Evolutionary conservation across 2,329 filamentous ascomycete genomes (phyloP).

Genomic region (Alternaria sp.): DNA sequence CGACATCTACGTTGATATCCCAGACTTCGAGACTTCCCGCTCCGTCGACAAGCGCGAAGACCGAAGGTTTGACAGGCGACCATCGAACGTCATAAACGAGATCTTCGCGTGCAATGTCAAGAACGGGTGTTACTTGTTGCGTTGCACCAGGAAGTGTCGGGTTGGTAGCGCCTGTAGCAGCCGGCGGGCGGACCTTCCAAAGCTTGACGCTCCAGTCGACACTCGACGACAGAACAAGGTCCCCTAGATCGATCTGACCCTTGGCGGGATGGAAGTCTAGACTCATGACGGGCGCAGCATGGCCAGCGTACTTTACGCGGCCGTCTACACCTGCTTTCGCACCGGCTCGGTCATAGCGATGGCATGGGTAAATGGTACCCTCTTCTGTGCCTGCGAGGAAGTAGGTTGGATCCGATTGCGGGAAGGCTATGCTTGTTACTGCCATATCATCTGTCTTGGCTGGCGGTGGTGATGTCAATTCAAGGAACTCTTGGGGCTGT

Average conservation of each 20-base stretch:
- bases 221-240: constrained; percentile 88
- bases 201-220: constrained; percentile 97
- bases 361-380: constrained; percentile 93
- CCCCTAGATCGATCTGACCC: constrained; percentile 91
- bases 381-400: constrained; percentile 98
- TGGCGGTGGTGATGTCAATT: constrained; percentile 83
- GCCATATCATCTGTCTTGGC: constrained; percentile 88
- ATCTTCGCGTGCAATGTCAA: constrained; percentile 93
- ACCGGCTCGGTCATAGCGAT: constrained; percentile 94
- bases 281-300: constrained; percentile 93
- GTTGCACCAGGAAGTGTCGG: constrained; percentile 46
- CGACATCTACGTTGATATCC: constrained; percentile 91
- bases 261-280: constrained; percentile 93
- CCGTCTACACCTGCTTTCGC: constrained; percentile 95
- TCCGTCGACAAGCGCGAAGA: constrained; percentile 94
- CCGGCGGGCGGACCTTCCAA: constrained; percentile 89
- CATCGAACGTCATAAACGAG: constrained; percentile 95
- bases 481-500: constrained; percentile 91
- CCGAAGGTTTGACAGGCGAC: constrained; percentile 91
- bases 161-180: constrained; percentile 64
- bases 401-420: constrained; percentile 92
- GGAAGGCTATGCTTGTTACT: constrained; percentile 93
- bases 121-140: constrained; percentile 71
- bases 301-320: constrained; percentile 85
- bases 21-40: constrained; percentile 91